These are phyloP conservation scores for Skeletonema marinoi DNA, from an alignment of 108 stramenopile species.

Conservation along the genomic window DNA sequence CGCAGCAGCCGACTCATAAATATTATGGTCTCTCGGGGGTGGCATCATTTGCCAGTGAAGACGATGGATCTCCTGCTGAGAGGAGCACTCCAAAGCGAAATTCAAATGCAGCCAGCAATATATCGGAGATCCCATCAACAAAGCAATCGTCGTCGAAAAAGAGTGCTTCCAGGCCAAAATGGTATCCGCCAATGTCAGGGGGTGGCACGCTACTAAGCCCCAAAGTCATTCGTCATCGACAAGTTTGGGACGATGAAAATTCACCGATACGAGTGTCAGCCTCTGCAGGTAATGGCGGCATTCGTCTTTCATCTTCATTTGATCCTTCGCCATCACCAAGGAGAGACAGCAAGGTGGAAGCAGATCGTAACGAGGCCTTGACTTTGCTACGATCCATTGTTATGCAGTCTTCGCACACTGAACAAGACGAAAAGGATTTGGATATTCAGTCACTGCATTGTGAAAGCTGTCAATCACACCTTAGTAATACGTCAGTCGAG, in stretches of 20 bases:
- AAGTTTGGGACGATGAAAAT: conserved; percentile 5
- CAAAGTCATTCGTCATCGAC: conserved; percentile 13
- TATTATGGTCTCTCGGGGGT: conserved; percentile 42
- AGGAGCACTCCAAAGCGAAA: neutral
- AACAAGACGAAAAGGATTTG: neutral
- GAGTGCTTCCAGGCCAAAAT: neutral
- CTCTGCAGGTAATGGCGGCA: neutral
- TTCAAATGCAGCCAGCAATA: neutral
- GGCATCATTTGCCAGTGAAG: conserved; percentile 25
- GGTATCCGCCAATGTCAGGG: conserved; percentile 4
- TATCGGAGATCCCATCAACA: neutral
- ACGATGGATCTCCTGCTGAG: neutral
- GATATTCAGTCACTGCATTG: conserved; percentile 1
- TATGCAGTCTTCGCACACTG: neutral
- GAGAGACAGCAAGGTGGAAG: neutral
- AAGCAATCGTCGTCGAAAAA: neutral
- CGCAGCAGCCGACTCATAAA: neutral
- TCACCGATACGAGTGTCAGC: neutral
- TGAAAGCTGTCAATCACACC: conserved; percentile 7
- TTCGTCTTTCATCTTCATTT: conserved; percentile 12
- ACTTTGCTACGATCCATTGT: neutral
- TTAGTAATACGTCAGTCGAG: neutral
- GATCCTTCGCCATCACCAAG: conserved; percentile 8
- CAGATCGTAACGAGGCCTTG: neutral
- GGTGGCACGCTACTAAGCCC: conserved; percentile 4